Evolutionary conservation across 2,329 filamentous ascomycete genomes (phyloP).

Genomic region (Diaporthe citriasiana): DNA sequence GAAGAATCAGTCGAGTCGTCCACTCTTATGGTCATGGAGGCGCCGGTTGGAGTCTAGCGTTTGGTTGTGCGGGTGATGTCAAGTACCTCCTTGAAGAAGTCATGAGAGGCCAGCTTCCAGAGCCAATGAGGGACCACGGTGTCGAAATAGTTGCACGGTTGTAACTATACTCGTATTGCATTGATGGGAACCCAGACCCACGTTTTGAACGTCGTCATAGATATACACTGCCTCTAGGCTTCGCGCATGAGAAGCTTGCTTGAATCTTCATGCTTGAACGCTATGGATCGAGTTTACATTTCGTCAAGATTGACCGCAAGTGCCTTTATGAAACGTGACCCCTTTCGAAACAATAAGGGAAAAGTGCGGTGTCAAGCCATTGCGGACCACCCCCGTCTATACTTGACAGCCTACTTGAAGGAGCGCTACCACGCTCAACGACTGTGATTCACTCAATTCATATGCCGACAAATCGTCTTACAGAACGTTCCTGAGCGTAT

Average conservation of each 20-base stretch:
- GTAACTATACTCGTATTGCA: not conserved
- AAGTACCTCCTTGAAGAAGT: not conserved
- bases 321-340: too few relatives aligned
- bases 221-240: not conserved
- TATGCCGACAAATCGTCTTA: too few relatives aligned
- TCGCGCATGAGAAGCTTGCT: not conserved
- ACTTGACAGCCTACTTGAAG: too few relatives aligned
- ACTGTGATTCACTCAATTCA: too few relatives aligned
- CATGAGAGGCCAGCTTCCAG: not conserved
- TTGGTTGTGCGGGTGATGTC: slow-evolving; percentile 11
- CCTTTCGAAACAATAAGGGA: too few relatives aligned
- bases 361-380: too few relatives aligned
- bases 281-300: too few relatives aligned
- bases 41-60: slow-evolving; percentile 2
- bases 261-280: not conserved
- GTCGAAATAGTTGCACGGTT: not conserved
- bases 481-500: too few relatives aligned
- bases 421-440: too few relatives aligned
- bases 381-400: too few relatives aligned
- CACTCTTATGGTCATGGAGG: slow-evolving; percentile 20
- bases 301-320: too few relatives aligned
- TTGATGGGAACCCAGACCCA: not conserved
- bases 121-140: not conserved
- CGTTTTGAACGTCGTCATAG: not conserved
- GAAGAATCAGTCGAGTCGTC: not conserved